Percentiles rank a stretch among this genome's conserved stretches.
These are phyloP conservation scores for Lagerstroemia speciosa DNA, from an alignment of 345 rosid genomes.

Conservation along the genomic window DNA sequence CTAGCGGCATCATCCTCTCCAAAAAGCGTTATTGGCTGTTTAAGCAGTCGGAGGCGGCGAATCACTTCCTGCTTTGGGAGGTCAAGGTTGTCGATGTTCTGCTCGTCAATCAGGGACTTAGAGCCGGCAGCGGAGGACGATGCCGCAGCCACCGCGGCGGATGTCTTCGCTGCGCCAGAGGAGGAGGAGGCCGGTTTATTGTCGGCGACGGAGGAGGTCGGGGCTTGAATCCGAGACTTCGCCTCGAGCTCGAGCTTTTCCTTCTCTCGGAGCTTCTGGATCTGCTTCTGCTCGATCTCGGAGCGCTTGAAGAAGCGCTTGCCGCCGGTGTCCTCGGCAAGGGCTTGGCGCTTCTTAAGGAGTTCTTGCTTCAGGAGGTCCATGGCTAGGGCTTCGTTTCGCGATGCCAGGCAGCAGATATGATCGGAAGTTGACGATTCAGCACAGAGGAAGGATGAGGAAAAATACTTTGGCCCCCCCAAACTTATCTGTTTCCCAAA, in stretches of 20 bases:
- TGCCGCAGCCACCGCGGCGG: constrained; percentile 22
- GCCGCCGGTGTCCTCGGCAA: constrained; percentile 74
- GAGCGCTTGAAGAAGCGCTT: constrained; percentile 75
- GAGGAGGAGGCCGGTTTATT: constrained; percentile 17
- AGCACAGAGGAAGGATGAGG: not conserved
- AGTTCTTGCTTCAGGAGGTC: constrained; percentile 75
- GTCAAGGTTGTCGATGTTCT: constrained; percentile 63
- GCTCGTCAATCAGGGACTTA: constrained; percentile 69
- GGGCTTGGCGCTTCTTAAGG: constrained; percentile 55
- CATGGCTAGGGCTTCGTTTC: constrained; percentile 24
- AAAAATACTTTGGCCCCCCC: not conserved
- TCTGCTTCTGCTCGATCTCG: constrained; percentile 79
- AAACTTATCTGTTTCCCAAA: not conserved
- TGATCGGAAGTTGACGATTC: not conserved
- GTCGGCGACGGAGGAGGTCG: constrained; percentile 22
- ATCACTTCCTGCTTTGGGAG: constrained; percentile 86
- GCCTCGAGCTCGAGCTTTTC: constrained; percentile 84
- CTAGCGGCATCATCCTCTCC: constrained; percentile 87
- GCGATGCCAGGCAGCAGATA: not conserved
- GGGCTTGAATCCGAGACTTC: constrained; percentile 47
- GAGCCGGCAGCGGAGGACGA: constrained; percentile 39
- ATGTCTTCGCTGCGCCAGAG: constrained; percentile 3
- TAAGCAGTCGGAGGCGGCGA: constrained; percentile 81
- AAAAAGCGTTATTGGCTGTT: constrained; percentile 87
- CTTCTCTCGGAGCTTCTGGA: constrained; percentile 83